A percentile compares a stretch with the other conserved stretches of the same genome.
phyloP scores from a whole-genome alignment of 1,139 yeast genomes.

The Candida neerlandica region DNA sequence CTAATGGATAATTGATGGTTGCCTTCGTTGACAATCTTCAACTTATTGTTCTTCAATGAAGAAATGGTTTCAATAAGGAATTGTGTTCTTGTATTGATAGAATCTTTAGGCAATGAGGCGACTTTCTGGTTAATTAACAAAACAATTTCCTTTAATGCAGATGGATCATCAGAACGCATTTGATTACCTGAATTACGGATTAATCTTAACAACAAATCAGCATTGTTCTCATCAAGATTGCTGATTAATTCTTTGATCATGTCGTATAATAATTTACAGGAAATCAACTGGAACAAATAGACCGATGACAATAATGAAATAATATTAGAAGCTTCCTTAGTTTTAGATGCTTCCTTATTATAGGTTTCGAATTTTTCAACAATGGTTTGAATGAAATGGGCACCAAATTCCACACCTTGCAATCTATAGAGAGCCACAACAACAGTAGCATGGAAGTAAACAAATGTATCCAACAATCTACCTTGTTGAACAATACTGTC shows the following conservation, averaged over 20 bases:
- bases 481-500: slow-evolving; percentile 69
- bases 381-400: slow-evolving; percentile 74
- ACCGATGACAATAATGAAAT: slow-evolving; percentile 75
- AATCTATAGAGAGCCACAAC: slow-evolving; percentile 73
- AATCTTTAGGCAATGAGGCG: slow-evolving; percentile 30
- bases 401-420: slow-evolving; percentile 91
- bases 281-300: slow-evolving; percentile 75
- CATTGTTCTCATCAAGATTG: slow-evolving; percentile 67
- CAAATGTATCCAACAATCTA: slow-evolving; percentile 73
- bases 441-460: slow-evolving; percentile 78
- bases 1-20: slow-evolving; percentile 54
- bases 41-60: slow-evolving; percentile 82
- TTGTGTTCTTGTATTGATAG: slow-evolving; percentile 66
- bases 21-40: slow-evolving; percentile 54
- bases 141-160: slow-evolving; percentile 80
- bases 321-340: slow-evolving; percentile 68
- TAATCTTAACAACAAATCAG: slow-evolving; percentile 74
- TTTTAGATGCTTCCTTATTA: slow-evolving; percentile 28
- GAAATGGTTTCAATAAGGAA: slow-evolving; percentile 84
- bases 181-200: slow-evolving; percentile 80
- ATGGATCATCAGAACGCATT: slow-evolving; percentile 87
- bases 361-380: slow-evolving; percentile 63
- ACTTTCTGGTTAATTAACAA: slow-evolving; percentile 53
- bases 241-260: slow-evolving; percentile 58
- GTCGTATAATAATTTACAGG: slow-evolving; percentile 77